A percentile compares a stretch with the other conserved stretches of the same genome.
These are phyloP conservation scores for Dactylellina haptotyla DNA, from an alignment of 2,329 filamentous ascomycete genomes.

Conservation along the genomic window DNA sequence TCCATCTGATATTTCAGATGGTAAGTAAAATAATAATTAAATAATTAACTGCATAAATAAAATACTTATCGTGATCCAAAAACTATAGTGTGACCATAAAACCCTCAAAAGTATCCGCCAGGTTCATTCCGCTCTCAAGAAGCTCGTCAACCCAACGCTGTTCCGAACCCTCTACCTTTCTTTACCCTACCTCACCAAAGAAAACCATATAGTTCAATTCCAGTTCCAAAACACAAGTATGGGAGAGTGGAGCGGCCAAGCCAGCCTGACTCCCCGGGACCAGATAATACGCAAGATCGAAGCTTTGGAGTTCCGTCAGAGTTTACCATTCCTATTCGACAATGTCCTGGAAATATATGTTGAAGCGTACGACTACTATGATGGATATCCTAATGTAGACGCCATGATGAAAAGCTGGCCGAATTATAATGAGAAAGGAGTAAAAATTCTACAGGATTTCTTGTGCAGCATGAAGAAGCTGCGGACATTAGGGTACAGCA, in stretches of 20 bases:
- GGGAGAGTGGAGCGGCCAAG: too few species aligned
- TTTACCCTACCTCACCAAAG: too few species aligned
- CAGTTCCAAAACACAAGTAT: too few species aligned
- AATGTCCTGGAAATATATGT: constrained; percentile 1
- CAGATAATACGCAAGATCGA: neutral
- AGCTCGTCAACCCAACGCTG: too few species aligned
- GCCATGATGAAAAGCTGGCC: constrained; percentile 2
- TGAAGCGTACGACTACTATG: neutral
- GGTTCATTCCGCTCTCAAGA: too few species aligned
- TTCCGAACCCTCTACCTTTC: too few species aligned
- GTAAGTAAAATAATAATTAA: neutral
- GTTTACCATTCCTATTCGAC: neutral
- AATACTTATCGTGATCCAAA: neutral
- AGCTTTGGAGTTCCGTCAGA: neutral
- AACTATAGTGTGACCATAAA: neutral
- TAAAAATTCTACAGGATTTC: constrained; percentile 8
- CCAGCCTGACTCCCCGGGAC: too few species aligned
- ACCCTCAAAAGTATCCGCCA: too few species aligned
- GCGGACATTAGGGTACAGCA: too few species aligned
- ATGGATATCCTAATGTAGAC: neutral
- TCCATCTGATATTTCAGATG: neutral
- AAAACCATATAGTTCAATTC: too few species aligned
- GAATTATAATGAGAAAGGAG: neutral
- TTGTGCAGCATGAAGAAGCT: constrained; percentile 26
- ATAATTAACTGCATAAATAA: neutral